These are phyloP conservation scores for Scytalidium lignicola DNA, from an alignment of 2,329 filamentous ascomycete species.

Conservation along the genomic window DNA sequence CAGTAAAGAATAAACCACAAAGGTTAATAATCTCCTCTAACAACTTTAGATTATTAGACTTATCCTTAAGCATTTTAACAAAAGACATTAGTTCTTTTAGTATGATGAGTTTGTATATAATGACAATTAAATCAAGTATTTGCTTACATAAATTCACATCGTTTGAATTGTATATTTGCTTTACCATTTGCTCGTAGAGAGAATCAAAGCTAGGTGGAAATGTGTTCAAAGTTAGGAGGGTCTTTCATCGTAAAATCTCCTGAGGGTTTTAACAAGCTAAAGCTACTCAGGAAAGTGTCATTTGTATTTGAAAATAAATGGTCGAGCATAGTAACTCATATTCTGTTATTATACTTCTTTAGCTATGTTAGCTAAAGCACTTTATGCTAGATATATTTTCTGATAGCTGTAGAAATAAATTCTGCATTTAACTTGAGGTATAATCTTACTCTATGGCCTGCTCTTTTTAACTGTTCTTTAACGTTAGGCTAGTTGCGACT, in stretches of 20 bases:
- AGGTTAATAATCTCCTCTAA: conserved; percentile 14
- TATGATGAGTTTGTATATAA: conserved; percentile 32
- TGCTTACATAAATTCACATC: conserved; percentile 27
- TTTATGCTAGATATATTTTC: conserved; percentile 32
- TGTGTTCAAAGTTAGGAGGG: conserved; percentile 10
- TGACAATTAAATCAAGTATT: conserved; percentile 28
- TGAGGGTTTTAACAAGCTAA: conserved; percentile 32
- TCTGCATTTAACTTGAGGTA: conserved; percentile 33
- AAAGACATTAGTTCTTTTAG: conserved; percentile 30
- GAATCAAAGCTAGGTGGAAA: conserved; percentile 32
- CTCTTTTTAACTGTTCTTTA: conserved; percentile 24
- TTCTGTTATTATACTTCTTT: conserved; percentile 21
- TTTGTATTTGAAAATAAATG: conserved; percentile 29
- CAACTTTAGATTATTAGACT: conserved; percentile 11
- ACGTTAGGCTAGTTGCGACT: conserved; percentile 38
- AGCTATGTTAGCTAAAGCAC: conserved; percentile 23
- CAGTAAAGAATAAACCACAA: conserved; percentile 27
- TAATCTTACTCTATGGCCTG: conserved; percentile 21
- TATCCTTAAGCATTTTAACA: conserved; percentile 11
- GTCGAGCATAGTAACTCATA: conserved; percentile 10
- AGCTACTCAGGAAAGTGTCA: conserved; percentile 39
- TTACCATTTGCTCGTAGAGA: conserved; percentile 36
- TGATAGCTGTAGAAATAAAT: conserved; percentile 29
- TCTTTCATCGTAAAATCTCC: conserved; percentile 11
- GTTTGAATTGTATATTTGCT: conserved; percentile 24